Base-by-base conservation (phyloP, 1,284 basidiomycete genomes). In the Pholiota adiposa region DNA sequence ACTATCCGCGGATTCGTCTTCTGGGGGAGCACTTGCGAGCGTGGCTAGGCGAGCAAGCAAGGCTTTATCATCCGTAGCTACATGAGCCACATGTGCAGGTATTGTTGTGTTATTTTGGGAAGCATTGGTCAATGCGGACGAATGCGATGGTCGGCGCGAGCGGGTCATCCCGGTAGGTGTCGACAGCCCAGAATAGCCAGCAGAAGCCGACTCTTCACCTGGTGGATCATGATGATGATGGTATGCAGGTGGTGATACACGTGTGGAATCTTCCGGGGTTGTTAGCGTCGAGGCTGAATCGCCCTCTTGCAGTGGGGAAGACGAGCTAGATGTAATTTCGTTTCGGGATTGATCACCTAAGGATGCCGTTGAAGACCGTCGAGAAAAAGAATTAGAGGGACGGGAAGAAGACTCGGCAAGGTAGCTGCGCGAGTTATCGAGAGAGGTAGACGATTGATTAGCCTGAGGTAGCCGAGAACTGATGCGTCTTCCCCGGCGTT, bases 41-140 rank as follows among this genome's bases (percentile, higher is more conserved):
- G 75, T 75, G 0, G 79, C 82, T 62, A 90, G 78, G 34, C 78
- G 81, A 33, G 85, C 85, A 18, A 92, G 79, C 5, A 85, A 63
- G 0, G 77, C 72, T 72, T 92, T 92, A 72, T 92, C 90, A 69
- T 92, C 90, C 1, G 84, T 89, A 16, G 90, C 89, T 48, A 92
- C 79, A 69, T 92, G 90, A 11, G 83, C 88, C 12, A 76, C 75
- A 59, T 79, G 73, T 27, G 69, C 52, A 38, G 70, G 60, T 29
- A 69, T 64, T 9, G 65, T 48, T 34, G 72, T 69, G 8, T 54
- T 41, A 19, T 46, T 40, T 34, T 54, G 40, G 27, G 61, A 48
- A 27, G 62, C 58, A 53, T 65, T 55, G 19, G 54, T 41, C 46
- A 51, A 49, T 21, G 61, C 52, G 8, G 69, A 66, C 9, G 69